These are phyloP conservation scores for Tolypocladium cylindrosporum DNA, from an alignment of 2,329 filamentous ascomycete species.

Conservation along the genomic window DNA sequence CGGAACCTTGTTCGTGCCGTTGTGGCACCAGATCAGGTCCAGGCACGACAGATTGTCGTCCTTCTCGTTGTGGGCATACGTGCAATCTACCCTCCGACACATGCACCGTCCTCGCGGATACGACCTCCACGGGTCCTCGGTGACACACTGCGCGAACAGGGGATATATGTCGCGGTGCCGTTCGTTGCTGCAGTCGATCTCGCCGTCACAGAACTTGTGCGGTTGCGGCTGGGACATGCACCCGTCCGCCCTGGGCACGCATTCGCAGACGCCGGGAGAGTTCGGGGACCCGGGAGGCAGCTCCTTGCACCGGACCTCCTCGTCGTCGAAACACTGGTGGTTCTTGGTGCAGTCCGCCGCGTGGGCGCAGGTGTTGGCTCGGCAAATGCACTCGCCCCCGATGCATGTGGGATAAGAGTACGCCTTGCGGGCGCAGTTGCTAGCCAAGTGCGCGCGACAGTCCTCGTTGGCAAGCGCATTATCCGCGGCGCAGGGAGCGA, in stretches of 20 bases:
- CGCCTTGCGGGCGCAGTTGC: conserved; percentile 1
- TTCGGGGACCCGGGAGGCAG: background rate
- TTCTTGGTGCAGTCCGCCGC: conserved; percentile 1
- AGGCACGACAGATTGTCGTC: conserved; percentile 2
- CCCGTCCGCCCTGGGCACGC: background rate
- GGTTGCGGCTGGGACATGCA: conserved; percentile 2
- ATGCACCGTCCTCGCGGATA: conserved; percentile 2
- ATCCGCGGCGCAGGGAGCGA: background rate
- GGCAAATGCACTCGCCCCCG: conserved; percentile 3
- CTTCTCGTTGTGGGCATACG: background rate
- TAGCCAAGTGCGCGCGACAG: conserved; percentile 4
- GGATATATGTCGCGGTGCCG: conserved; percentile 4
- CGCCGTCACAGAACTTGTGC: conserved; percentile 1
- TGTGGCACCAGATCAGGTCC: conserved; percentile 1
- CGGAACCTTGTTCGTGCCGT: background rate
- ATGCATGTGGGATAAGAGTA: conserved; percentile 5
- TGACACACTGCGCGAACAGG: conserved; percentile 6
- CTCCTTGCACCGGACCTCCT: conserved; percentile 1
- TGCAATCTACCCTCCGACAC: conserved; percentile 5
- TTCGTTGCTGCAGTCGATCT: conserved; percentile 1
- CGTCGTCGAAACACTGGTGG: conserved; percentile 5
- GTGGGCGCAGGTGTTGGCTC: conserved; percentile 1
- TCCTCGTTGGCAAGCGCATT: conserved; percentile 1
- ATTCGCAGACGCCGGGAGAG: conserved; percentile 2
- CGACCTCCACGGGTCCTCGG: conserved; percentile 1